phyloP scores from a whole-genome alignment of 1,284 basidiomycete species.

The Rhodotorula sp. region DNA sequence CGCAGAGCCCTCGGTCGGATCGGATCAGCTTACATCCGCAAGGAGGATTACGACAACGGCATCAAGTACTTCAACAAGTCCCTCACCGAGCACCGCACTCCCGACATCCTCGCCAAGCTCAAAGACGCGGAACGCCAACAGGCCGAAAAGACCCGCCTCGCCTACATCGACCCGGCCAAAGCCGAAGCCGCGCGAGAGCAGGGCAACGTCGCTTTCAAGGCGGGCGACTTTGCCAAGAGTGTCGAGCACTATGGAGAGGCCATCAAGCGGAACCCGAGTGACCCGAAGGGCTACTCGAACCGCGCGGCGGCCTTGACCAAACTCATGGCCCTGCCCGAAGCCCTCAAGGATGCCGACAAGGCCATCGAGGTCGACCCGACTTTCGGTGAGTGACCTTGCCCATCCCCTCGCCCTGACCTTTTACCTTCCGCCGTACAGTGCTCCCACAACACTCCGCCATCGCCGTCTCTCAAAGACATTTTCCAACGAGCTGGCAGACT shows the following conservation, averaged over 20 bases:
- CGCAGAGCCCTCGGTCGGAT: constrained; percentile 80
- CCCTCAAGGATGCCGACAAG: constrained; percentile 89
- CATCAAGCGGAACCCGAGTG: constrained; percentile 89
- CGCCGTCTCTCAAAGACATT: too few relatives aligned
- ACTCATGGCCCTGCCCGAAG: constrained; percentile 88
- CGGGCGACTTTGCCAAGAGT: constrained; percentile 82
- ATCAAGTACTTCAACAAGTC: constrained; percentile 82
- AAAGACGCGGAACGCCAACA: constrained; percentile 78
- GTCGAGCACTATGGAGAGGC: constrained; percentile 93
- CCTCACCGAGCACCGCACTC: constrained; percentile 93
- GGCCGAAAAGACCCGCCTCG: constrained; percentile 70
- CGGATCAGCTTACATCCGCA: constrained; percentile 80
- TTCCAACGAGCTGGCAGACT: neutral
- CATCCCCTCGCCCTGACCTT: too few relatives aligned
- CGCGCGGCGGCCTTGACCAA: constrained; percentile 96
- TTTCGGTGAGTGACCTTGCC: constrained; percentile 59
- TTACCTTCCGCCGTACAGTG: too few relatives aligned
- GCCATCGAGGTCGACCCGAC: constrained; percentile 88
- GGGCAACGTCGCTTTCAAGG: constrained; percentile 89
- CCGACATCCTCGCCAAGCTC: constrained; percentile 87
- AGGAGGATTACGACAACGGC: constrained; percentile 71
- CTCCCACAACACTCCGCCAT: too few relatives aligned
- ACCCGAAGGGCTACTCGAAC: constrained; percentile 94
- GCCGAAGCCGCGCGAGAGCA: constrained; percentile 82
- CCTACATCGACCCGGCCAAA: constrained; percentile 86